Conservation (phyloP, 257 asterid genomes). For the Mentha longifolia region DNA sequence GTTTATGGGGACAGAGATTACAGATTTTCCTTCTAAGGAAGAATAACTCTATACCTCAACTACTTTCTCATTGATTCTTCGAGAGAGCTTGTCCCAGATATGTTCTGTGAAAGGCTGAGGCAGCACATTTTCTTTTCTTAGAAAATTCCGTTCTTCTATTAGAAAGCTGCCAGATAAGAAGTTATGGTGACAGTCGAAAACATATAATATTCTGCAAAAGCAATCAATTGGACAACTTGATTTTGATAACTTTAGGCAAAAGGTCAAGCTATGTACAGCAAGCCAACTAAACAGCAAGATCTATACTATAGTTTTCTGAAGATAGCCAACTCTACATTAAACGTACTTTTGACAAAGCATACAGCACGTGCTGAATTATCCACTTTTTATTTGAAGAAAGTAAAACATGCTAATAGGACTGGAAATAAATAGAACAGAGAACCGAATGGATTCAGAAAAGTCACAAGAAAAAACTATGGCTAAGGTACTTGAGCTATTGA, state of each 20-base stretch:
- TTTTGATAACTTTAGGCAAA: slow-evolving; percentile 4
- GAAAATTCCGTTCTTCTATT: slow-evolving; percentile 73
- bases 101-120: slow-evolving; percentile 53
- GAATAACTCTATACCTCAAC: slow-evolving; percentile 56
- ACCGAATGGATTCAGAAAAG: slow-evolving; percentile 5
- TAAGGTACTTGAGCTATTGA: slow-evolving; percentile 18
- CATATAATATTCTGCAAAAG: slow-evolving; percentile 18
- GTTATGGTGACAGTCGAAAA: slow-evolving; percentile 15
- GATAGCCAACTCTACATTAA: not conserved
- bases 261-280: slow-evolving; percentile 2
- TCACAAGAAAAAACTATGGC: not conserved
- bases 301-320: slow-evolving; percentile 6
- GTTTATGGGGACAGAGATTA: slow-evolving; percentile 15
- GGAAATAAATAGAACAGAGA: slow-evolving; percentile 16
- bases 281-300: slow-evolving; percentile 10
- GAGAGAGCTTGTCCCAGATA: slow-evolving; percentile 66
- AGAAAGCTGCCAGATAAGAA: slow-evolving; percentile 64
- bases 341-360: slow-evolving; percentile 18
- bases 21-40: slow-evolving; percentile 10
- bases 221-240: slow-evolving; percentile 19
- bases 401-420: not conserved
- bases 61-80: slow-evolving; percentile 53
- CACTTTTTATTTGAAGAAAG: not conserved
- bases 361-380: slow-evolving; percentile 10
- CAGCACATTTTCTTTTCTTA: slow-evolving; percentile 46